Evolutionary conservation across 176 grass and related monocot species (phyloP).

Genomic region (Triticum dicoccoides): DNA sequence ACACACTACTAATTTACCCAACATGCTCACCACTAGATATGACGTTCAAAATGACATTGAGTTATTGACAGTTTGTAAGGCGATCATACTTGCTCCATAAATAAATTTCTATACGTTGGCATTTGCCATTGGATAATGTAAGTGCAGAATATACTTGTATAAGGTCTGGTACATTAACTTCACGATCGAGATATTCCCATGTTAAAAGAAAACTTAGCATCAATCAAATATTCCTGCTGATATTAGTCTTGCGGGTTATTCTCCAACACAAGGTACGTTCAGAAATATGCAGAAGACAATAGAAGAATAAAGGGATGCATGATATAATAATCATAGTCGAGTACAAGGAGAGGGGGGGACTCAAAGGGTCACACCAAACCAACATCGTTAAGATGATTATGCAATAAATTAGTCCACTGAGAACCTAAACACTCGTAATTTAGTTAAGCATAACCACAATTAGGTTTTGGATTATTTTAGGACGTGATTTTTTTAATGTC

Average conservation of each 20-base stretch:
- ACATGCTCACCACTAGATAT: neutral
- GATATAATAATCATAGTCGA: neutral
- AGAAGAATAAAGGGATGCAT: neutral
- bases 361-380: neutral
- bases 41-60: neutral
- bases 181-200: neutral
- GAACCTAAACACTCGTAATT: neutral
- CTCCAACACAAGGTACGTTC: neutral
- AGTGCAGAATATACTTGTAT: neutral
- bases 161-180: neutral
- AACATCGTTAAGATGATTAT: neutral
- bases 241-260: neutral
- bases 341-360: neutral
- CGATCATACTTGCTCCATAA: neutral
- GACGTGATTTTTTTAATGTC: too few relatives aligned
- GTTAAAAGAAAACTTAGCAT: neutral
- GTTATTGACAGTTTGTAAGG: conserved; percentile 1
- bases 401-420: neutral
- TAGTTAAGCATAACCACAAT: too few relatives aligned
- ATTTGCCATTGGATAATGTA: neutral
- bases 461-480: too few relatives aligned
- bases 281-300: neutral
- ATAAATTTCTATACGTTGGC: neutral
- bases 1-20: neutral
- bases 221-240: neutral